Conservation (phyloP, 352 stramenopile genomes). For the Globisporangium echinulatum region DNA sequence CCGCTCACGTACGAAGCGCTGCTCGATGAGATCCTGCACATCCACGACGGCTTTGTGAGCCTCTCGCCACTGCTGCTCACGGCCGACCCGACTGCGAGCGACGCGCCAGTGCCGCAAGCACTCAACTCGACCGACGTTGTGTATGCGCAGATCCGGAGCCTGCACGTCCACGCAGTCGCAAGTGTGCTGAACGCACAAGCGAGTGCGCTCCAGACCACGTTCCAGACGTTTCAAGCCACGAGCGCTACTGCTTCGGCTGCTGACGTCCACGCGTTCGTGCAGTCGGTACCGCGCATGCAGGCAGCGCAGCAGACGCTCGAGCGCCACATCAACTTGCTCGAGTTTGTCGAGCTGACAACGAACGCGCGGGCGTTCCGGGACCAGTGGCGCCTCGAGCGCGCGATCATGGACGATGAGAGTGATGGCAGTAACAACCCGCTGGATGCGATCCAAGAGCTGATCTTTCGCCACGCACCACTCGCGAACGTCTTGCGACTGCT, state of each 20-base stretch:
- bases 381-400: slow-evolving; percentile 61
- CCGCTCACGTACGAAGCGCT: slow-evolving; percentile 71
- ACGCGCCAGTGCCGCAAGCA: slow-evolving; percentile 19
- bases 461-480: slow-evolving; percentile 49
- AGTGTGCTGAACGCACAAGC: slow-evolving; percentile 41
- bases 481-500: slow-evolving; percentile 51
- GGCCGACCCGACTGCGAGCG: slow-evolving; percentile 24
- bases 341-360: slow-evolving; percentile 42
- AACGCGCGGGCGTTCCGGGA: slow-evolving; percentile 41
- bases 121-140: slow-evolving; percentile 58
- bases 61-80: slow-evolving; percentile 29
- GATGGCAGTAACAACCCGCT: slow-evolving; percentile 20
- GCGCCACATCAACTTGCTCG: slow-evolving; percentile 54
- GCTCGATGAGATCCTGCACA: slow-evolving; percentile 55
- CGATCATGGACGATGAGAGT: slow-evolving; percentile 45
- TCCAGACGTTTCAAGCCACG: slow-evolving; percentile 43
- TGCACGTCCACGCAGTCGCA: slow-evolving; percentile 54
- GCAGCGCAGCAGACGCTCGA: slow-evolving; percentile 44
- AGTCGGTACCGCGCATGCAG: slow-evolving; percentile 54
- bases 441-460: slow-evolving; percentile 46
- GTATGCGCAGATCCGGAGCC: slow-evolving; percentile 54
- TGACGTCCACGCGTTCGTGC: slow-evolving; percentile 73
- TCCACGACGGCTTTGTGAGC: slow-evolving; percentile 51
- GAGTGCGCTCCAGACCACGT: slow-evolving; percentile 41
- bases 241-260: slow-evolving; percentile 35